Conservation (phyloP, 345 rosid species). For the Corymbia maculata region DNA sequence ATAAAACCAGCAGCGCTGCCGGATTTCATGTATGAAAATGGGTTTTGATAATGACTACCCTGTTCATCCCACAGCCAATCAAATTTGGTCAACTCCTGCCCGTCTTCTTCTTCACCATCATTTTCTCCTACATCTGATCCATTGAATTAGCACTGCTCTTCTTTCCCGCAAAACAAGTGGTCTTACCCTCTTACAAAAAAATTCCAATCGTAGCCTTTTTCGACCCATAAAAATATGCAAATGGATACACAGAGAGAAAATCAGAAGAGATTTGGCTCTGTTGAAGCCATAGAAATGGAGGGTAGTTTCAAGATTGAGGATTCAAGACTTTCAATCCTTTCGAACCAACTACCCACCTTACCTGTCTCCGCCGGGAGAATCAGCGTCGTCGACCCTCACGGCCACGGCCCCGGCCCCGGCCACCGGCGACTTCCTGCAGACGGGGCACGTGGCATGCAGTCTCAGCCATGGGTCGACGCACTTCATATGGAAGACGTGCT, state of each 20-base stretch:
- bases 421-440: background rate
- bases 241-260: too few relatives aligned
- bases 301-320: background rate
- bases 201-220: too few relatives aligned
- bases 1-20: background rate
- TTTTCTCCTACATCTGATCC: background rate
- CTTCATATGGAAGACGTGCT: slow-evolving; percentile 7
- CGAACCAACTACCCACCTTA: background rate
- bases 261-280: background rate
- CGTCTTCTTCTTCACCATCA: background rate
- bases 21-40: background rate
- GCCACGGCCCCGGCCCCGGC: background rate
- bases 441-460: slow-evolving; percentile 3
- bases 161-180: background rate
- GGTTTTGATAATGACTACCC: background rate
- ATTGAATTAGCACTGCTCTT: background rate
- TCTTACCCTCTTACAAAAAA: background rate
- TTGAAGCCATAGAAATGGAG: too few relatives aligned
- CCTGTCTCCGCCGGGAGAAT: background rate
- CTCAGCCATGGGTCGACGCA: slow-evolving; percentile 12
- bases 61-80: background rate
- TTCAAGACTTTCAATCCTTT: too few relatives aligned
- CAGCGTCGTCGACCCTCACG: background rate
- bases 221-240: too few relatives aligned
- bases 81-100: background rate